A percentile compares a stretch with the other conserved stretches of the same genome.
Conservation (phyloP, 768 basidiomycete species). For the Neoboletus subvelutipes region DNA sequence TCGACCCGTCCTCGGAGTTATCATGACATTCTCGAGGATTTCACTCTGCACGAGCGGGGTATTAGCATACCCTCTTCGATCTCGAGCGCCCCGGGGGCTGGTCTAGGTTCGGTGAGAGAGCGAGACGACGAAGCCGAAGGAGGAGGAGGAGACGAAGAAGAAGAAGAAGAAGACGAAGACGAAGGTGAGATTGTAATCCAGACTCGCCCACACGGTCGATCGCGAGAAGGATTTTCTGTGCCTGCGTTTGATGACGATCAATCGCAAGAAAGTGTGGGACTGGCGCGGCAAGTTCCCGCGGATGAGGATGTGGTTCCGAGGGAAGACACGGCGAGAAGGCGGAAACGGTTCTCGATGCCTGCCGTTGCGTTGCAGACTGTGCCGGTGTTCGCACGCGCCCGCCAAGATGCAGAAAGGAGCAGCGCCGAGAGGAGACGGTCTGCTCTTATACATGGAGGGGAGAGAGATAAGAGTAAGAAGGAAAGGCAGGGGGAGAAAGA, state of each 20-base stretch:
- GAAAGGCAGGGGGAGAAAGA: constrained; percentile 24
- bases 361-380: constrained; percentile 76
- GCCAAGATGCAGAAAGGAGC: constrained; percentile 19
- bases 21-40: constrained; percentile 65
- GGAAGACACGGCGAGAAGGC: constrained; percentile 62
- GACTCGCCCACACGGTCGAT: not conserved
- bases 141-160: not conserved
- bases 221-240: not conserved
- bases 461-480: constrained; percentile 24
- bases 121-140: constrained; percentile 14
- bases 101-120: constrained; percentile 24
- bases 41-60: constrained; percentile 40
- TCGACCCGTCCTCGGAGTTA: constrained; percentile 57
- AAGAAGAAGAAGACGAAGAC: not conserved
- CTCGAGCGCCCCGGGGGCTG: constrained; percentile 26
- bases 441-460: constrained; percentile 54
- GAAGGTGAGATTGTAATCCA: not conserved
- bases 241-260: not conserved
- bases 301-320: constrained; percentile 27
- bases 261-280: constrained; percentile 6
- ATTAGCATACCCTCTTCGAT: constrained; percentile 32
- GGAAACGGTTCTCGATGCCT: constrained; percentile 73
- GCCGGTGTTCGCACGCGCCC: constrained; percentile 61
- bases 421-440: constrained; percentile 44
- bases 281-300: not conserved